Evolutionary conservation across 371 early-diverging fungal species (phyloP), one percentile per base, ranked within the genome.

Genomic region (Mortierella sp.): DNA sequence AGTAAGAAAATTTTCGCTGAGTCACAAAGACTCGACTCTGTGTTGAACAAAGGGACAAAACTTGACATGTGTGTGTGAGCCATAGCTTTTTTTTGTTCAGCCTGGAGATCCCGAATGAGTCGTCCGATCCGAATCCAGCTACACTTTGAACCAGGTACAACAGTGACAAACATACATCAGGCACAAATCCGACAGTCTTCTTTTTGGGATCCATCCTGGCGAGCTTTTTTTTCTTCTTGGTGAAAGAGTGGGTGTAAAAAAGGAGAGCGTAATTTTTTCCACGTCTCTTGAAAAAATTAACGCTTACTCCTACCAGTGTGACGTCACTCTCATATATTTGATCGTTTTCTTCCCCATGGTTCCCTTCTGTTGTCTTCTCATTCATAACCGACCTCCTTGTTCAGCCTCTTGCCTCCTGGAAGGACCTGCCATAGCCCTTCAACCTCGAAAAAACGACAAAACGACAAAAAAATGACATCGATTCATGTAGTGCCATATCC

Each of bases 181-280:
- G 84, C 53, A 69, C 84, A 68, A 83, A 83, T 69, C 84, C 84
- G 55, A 83, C 84, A 26, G 84, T 83, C 79, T 83, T 83, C 76
- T 83, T 83, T 68, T 79, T 83, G 66, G 84, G 79, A 73, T 83
- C 84, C 84, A 83, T 83, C 10, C 40, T 70, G 73, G 22, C 64
- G 55, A n/a, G 37, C 7, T 39, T 64, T 14, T 13, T n/a, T 48
- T 40, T 44, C 13, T 45, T 7, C 29, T 47, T 14, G 48, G 43
- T 48, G 22, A 50, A 44, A 55, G n/a, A n/a, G n/a, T n/a, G n/a
- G 53, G 44, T 47, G 71, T 34, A 24, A 48, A 24, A 66, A 31
- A 50, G 41, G 31, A 26, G 48, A n/a, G 45, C 6, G 37, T 22
- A 14, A 29, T 53, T 72, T 45, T 47, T 71, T 26, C 8, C 6